These are phyloP conservation scores for Rhodamnia argentea DNA, from an alignment of 345 rosid species.

Conservation along the genomic window DNA sequence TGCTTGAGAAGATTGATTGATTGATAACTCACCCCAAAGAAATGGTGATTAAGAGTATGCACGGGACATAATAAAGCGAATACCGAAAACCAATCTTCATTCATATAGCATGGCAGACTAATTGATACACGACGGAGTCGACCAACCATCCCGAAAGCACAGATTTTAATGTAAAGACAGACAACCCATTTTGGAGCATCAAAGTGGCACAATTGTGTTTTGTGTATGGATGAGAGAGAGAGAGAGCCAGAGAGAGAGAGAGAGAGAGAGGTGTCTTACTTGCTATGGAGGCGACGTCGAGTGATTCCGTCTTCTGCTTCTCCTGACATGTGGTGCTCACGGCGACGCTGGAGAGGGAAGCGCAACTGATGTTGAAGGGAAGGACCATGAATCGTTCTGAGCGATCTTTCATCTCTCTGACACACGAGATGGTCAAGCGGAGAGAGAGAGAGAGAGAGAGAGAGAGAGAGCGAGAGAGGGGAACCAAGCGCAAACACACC, in stretches of 20 bases:
- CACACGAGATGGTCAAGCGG: not conserved
- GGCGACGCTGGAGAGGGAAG: slow-evolving; percentile 9
- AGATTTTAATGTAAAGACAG: no score
- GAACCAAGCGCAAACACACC: not conserved
- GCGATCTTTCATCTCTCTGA: not conserved
- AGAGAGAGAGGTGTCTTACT: not conserved
- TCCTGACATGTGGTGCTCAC: not conserved
- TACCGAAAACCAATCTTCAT: not conserved
- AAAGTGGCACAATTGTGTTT: not conserved
- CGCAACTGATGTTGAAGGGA: slow-evolving; percentile 16
- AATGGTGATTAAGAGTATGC: not conserved
- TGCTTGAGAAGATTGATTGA: not conserved
- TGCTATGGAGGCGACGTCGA: not conserved
- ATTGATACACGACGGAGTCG: not conserved
- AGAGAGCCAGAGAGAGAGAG: not conserved
- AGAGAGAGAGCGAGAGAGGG: no score
- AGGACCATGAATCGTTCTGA: slow-evolving; percentile 11
- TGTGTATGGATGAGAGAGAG: not conserved
- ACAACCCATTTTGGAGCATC: not conserved
- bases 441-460: not conserved
- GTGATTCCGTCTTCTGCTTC: not conserved
- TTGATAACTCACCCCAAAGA: not conserved
- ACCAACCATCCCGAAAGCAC: not conserved
- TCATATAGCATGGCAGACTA: not conserved
- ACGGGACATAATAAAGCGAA: not conserved